Evolutionary conservation across 2,329 filamentous ascomycete genomes (phyloP), one percentile per base, ranked within the genome.

Genomic region (Fusarium torreyae): DNA sequence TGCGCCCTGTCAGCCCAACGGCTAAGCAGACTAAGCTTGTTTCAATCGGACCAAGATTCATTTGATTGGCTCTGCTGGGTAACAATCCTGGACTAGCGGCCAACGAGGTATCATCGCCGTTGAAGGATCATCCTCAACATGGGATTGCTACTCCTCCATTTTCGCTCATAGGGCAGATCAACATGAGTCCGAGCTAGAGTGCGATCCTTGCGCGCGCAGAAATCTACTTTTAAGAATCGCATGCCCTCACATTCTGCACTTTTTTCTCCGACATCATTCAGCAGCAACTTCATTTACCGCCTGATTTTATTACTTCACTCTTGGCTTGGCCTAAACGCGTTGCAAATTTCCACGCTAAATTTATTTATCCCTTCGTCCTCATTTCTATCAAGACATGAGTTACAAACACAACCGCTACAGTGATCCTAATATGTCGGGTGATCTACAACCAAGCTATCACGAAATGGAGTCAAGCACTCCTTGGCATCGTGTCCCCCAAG

Each of bases 381-480:
- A 15, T 43, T 15, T 36, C 20, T 5, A n/a, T 15, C 9, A 10
- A 26, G 34, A 18, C 31, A 69, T 69, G 66, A 43, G 28, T 8
- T 48, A 57, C 7, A 51, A 58, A 20, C 54, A 58, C 24, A 36
- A 70, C 34, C 43, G n/a, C 4, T n/a, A 54, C 3, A 49, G 43
- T 20, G 57, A 69, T 15, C 61, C 36, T 33, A 45, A 20, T n/a
- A 40, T 33, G 45, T 22, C 42, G 7, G 40, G n/a, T 11, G 31
- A 50, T 18, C n/a, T 69, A 1, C 54, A 28, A 1, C 67, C 67
- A 14, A 43, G 44, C 18, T 54, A 61, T 8, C 34, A 65, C 17
- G 70, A 73, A 20, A 38, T 73, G n/a, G 61, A 58, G 28, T 44
- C 56, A 7, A 44, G 58, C 5, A 26, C 31, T 26, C 22, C 42